phyloP scores from a whole-genome alignment of 768 basidiomycete genomes.

The Hirschioporus abietinus region DNA sequence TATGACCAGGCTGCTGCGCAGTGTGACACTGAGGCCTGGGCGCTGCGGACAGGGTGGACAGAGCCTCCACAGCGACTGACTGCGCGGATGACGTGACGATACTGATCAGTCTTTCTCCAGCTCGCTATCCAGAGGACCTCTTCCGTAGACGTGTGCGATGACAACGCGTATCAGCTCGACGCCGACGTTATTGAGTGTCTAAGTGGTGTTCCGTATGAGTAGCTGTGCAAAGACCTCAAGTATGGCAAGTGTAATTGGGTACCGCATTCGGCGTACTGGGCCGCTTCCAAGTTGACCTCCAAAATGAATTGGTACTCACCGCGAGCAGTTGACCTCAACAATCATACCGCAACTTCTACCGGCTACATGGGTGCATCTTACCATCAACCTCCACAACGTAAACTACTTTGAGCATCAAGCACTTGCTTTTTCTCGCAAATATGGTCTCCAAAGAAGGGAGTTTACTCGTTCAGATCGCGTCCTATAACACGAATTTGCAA shows the following conservation, averaged over 20 bases:
- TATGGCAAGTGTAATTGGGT: neutral
- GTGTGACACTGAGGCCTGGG: neutral
- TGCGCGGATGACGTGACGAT: neutral
- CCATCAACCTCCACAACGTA: neutral
- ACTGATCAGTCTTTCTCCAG: neutral
- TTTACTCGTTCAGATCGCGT: slow-evolving; percentile 72
- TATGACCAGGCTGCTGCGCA: neutral
- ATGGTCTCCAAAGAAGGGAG: slow-evolving; percentile 13
- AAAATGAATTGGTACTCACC: no score
- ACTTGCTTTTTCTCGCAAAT: neutral
- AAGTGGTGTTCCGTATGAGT: neutral
- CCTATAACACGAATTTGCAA: slow-evolving; percentile 91
- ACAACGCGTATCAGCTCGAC: neutral
- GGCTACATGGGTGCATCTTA: neutral
- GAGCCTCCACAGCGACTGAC: neutral
- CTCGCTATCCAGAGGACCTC: neutral
- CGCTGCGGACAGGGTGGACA: neutral
- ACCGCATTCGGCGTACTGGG: neutral
- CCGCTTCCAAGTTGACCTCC: no score
- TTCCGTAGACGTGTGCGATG: neutral
- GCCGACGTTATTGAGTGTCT: neutral
- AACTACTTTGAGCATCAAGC: neutral
- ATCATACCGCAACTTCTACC: neutral
- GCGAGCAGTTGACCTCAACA: neutral
- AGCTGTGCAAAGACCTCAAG: neutral